Conservation (phyloP, 352 stramenopile genomes). For the Phytophthora sp. region DNA sequence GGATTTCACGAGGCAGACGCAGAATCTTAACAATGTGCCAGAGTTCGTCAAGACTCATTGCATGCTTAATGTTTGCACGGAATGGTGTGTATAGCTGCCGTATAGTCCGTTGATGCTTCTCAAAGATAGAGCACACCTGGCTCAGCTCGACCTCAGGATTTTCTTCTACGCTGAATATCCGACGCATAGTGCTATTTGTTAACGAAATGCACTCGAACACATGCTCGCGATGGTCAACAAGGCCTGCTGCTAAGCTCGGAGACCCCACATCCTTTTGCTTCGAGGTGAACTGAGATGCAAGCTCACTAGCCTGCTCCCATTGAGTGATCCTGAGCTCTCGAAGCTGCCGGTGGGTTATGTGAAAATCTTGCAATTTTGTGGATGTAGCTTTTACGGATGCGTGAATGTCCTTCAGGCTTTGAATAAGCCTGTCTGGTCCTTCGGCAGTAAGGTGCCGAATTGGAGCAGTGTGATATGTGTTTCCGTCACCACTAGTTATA, state of each 20-base stretch:
- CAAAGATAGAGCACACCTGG: constrained; percentile 46
- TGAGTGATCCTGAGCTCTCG: constrained; percentile 46
- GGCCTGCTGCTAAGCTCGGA: background rate
- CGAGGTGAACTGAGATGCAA: constrained; percentile 46
- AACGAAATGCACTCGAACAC: constrained; percentile 69
- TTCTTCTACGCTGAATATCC: constrained; percentile 67
- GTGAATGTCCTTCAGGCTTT: constrained; percentile 45
- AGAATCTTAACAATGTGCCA: constrained; percentile 77
- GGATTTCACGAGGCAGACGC: constrained; percentile 57
- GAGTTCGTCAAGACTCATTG: constrained; percentile 65
- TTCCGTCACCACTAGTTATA: constrained; percentile 20
- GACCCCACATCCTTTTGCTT: background rate
- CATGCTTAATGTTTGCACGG: constrained; percentile 43
- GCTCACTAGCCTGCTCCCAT: constrained; percentile 56
- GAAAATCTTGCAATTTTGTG: constrained; percentile 42
- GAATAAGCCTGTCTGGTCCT: constrained; percentile 32
- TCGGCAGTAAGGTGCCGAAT: constrained; percentile 42
- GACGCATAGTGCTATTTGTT: constrained; percentile 55
- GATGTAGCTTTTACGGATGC: constrained; percentile 35
- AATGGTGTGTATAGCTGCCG: constrained; percentile 64
- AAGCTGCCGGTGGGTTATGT: constrained; percentile 33
- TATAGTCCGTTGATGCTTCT: constrained; percentile 61
- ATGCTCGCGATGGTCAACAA: constrained; percentile 48
- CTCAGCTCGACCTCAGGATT: constrained; percentile 52
- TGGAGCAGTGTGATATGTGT: constrained; percentile 51